Percentiles rank a stretch among this genome's conserved stretches.
Evolutionary conservation across 352 stramenopile species (phyloP).

Genomic region (Phytophthora melonis): DNA sequence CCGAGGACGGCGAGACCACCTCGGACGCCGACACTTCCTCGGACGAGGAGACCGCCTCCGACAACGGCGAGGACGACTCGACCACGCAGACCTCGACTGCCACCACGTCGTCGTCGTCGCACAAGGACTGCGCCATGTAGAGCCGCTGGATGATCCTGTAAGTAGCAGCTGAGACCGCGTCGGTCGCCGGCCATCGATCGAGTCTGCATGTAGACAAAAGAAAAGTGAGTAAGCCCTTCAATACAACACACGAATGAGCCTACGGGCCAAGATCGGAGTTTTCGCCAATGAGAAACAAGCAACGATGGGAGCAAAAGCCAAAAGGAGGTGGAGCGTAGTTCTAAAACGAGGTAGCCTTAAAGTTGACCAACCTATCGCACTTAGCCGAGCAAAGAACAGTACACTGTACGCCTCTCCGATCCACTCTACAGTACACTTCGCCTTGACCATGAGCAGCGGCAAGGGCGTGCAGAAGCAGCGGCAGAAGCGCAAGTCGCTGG

Average conservation of each 20-base stretch:
- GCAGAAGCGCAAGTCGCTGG: conserved; percentile 85
- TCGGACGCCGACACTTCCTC: conserved; percentile 15
- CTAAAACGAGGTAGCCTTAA: no score
- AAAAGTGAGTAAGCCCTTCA: no score
- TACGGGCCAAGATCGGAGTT: no score
- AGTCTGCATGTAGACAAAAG: no score
- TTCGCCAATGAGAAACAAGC: no score
- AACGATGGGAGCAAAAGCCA: neutral
- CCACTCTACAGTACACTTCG: neutral
- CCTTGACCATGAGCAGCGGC: conserved; percentile 32
- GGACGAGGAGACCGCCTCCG: conserved; percentile 15
- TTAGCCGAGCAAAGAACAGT: neutral
- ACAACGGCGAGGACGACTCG: conserved; percentile 9
- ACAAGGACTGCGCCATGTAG: no score
- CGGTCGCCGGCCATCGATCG: conserved; percentile 16
- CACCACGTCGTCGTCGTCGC: neutral
- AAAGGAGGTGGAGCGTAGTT: no score
- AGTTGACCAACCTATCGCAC: no score
- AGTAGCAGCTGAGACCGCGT: no score
- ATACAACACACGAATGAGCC: conserved; percentile 24
- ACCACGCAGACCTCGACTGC: conserved; percentile 22
- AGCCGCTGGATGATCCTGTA: no score
- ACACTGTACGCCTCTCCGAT: neutral
- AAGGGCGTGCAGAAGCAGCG: conserved; percentile 73
- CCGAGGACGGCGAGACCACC: conserved; percentile 1